These are phyloP conservation scores for Phyllosticta citriasiana DNA, from an alignment of 2,329 filamentous ascomycete species.

Conservation along the genomic window DNA sequence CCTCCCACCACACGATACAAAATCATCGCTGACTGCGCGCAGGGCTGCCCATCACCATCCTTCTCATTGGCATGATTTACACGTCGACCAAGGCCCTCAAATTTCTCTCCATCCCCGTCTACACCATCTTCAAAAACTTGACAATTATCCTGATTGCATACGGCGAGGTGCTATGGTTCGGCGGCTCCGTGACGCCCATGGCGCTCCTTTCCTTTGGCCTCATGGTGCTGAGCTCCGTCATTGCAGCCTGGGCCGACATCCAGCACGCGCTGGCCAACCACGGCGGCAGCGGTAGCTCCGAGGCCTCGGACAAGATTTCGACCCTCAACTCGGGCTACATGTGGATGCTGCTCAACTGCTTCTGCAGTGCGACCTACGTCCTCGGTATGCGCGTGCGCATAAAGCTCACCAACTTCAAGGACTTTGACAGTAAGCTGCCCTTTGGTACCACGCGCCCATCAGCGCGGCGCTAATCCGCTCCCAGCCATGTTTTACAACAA, in stretches of 20 bases:
- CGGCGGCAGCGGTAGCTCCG: conserved; percentile 38
- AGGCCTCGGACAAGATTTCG: conserved; percentile 66
- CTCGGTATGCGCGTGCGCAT: conserved; percentile 96
- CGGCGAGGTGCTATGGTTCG: conserved; percentile 96
- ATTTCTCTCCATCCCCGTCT: conserved; percentile 93
- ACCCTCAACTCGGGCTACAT: conserved; percentile 91
- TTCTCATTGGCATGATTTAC: conserved; percentile 98
- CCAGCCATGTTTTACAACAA: conserved; percentile 99
- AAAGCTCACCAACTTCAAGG: conserved; percentile 99
- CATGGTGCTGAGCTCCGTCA: conserved; percentile 90
- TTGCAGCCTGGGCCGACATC: conserved; percentile 96
- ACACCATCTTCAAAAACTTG: conserved; percentile 99
- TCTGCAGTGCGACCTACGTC: conserved; percentile 85
- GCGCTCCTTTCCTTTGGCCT: conserved; percentile 88
- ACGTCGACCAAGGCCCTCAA: conserved; percentile 92
- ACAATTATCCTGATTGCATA: conserved; percentile 98
- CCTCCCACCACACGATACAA: not conserved
- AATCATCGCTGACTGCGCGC: conserved; percentile 12
- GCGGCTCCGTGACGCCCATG: conserved; percentile 78
- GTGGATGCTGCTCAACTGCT: conserved; percentile 96
- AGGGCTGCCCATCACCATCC: conserved; percentile 95
- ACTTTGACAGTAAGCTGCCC: conserved; percentile 81
- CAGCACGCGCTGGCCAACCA: conserved; percentile 66
- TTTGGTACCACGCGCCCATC: not conserved
- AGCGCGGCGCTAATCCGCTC: conserved; percentile 9